Percentiles rank a stretch among this genome's conserved stretches.
Conservation (phyloP, 2,329 filamentous ascomycete genomes). For the Botryosphaeria agaves region DNA sequence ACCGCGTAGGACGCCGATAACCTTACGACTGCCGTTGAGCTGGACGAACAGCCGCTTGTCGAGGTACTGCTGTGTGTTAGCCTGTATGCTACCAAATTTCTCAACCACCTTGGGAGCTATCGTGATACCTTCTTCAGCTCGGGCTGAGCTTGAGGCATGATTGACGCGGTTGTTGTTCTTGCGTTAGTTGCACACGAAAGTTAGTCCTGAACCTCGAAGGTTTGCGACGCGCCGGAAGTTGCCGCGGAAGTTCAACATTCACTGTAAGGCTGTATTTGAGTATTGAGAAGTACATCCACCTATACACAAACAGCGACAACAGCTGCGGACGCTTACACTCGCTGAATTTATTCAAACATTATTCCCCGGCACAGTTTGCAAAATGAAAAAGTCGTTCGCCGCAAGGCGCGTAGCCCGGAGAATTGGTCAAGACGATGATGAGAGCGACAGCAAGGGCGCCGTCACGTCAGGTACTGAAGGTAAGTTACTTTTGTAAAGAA, state of each 20-base stretch:
- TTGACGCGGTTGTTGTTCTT: too few species aligned
- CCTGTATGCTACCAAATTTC: neutral
- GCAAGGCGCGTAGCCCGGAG: slow-evolving; percentile 54
- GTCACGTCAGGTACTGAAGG: slow-evolving; percentile 18
- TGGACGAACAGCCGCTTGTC: slow-evolving; percentile 98
- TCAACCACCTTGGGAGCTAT: too few species aligned
- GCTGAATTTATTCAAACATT: too few species aligned
- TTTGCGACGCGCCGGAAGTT: neutral
- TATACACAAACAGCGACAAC: too few species aligned
- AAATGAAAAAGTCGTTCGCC: slow-evolving; percentile 39
- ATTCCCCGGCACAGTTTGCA: neutral
- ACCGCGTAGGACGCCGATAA: slow-evolving; percentile 81
- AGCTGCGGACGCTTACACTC: too few species aligned
- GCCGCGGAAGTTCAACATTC: neutral
- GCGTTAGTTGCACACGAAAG: too few species aligned
- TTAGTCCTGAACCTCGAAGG: too few species aligned
- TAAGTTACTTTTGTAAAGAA: too few species aligned
- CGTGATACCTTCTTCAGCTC: slow-evolving; percentile 97
- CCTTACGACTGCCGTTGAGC: slow-evolving; percentile 92
- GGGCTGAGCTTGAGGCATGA: slow-evolving; percentile 97
- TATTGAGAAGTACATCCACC: too few species aligned
- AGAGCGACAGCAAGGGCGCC: slow-evolving; percentile 16
- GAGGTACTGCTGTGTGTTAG: slow-evolving; percentile 55
- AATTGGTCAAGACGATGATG: slow-evolving; percentile 55
- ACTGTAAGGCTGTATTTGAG: too few species aligned